A percentile compares a stretch with the other conserved stretches of the same genome.
These are phyloP conservation scores for Mallotus japonicus DNA, from an alignment of 441 rosid species.

Conservation along the genomic window DNA sequence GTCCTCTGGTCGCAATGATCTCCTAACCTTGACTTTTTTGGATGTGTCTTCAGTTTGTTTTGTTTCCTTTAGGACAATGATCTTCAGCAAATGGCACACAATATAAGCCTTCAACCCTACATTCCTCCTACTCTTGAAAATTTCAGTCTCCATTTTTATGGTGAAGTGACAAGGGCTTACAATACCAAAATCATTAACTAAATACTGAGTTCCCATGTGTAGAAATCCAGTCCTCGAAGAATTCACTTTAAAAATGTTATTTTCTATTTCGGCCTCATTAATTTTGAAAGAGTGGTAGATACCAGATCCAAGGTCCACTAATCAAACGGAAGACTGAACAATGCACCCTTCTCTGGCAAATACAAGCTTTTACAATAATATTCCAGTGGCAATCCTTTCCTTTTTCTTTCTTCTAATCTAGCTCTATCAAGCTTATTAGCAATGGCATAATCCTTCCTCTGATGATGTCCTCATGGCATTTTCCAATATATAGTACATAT, in stretches of 20 bases:
- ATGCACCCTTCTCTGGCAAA: constrained; percentile 79
- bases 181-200: constrained; percentile 60
- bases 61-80: constrained; percentile 34
- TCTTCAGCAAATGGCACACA: constrained; percentile 72
- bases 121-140: constrained; percentile 68
- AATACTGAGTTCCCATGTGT: constrained; percentile 45
- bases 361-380: constrained; percentile 78
- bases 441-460: constrained; percentile 40
- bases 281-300: constrained; percentile 52
- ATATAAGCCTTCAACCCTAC: constrained; percentile 70
- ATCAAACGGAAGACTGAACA: constrained; percentile 56
- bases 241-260: constrained; percentile 39
- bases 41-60: constrained; percentile 33
- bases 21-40: constrained; percentile 52
- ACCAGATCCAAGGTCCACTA: constrained; percentile 62
- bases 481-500: constrained; percentile 7
- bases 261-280: constrained; percentile 40
- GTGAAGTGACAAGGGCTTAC: constrained; percentile 45
- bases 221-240: constrained; percentile 41
- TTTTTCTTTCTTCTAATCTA: constrained; percentile 69
- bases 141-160: constrained; percentile 35
- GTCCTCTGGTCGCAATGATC: constrained; percentile 83
- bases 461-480: constrained; percentile 72
- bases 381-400: constrained; percentile 58
- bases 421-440: constrained; percentile 55